Evolutionary conservation across 1,139 yeast genomes (phyloP).

Genomic region (Torulaspora globosa): DNA sequence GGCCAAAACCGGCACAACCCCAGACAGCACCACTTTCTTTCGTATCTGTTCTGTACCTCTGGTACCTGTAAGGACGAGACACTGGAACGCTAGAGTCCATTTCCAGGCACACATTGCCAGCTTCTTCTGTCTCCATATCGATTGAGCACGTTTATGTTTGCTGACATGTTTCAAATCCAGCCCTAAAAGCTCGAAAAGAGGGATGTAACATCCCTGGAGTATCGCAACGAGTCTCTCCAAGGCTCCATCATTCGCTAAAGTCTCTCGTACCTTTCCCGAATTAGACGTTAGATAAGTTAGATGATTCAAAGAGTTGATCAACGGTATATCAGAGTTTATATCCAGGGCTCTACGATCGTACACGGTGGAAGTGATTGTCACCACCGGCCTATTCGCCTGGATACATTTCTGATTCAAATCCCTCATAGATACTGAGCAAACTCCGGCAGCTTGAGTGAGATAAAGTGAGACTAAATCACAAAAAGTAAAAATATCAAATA

Average conservation of each 20-base stretch:
- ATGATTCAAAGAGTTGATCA: conserved; percentile 87
- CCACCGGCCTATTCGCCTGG: conserved; percentile 79
- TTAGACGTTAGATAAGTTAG: conserved; percentile 82
- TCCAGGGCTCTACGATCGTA: conserved; percentile 92
- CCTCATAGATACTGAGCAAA: conserved; percentile 52
- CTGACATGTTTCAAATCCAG: conserved; percentile 21
- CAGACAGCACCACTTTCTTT: conserved; percentile 84
- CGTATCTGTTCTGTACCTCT: conserved; percentile 86
- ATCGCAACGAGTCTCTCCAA: conserved; percentile 82
- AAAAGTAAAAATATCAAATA: too few relatives aligned
- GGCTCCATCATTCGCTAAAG: conserved; percentile 86
- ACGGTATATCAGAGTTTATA: conserved; percentile 82
- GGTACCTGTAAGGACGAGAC: conserved; percentile 85
- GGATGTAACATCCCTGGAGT: conserved; percentile 68
- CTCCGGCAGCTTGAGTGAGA: neutral
- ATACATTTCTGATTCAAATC: conserved; percentile 83
- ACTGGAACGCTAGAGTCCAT: conserved; percentile 93
- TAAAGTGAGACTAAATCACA: neutral
- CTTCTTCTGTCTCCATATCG: conserved; percentile 35
- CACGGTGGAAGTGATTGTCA: conserved; percentile 79
- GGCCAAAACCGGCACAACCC: conserved; percentile 84
- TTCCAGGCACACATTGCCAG: conserved; percentile 79
- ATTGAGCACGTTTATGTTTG: conserved; percentile 21
- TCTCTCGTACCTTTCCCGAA: conserved; percentile 84
- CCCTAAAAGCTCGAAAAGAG: conserved; percentile 24